phyloP scores from a whole-genome alignment of 2,329 filamentous ascomycete genomes.

The Fusarium neocosmosporiellum region DNA sequence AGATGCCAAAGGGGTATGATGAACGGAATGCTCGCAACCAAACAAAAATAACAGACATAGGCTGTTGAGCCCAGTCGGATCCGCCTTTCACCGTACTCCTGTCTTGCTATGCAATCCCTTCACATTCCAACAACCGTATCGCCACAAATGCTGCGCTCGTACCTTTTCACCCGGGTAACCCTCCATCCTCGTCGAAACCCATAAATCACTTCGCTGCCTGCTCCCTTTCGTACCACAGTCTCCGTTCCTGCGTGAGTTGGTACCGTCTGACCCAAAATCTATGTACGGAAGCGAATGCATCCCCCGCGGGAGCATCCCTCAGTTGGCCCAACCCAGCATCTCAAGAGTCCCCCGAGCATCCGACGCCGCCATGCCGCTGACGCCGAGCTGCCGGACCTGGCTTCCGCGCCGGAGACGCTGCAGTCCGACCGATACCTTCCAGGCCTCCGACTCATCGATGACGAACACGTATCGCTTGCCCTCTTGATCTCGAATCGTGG shows the following conservation, averaged over 20 bases:
- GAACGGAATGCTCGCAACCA: conserved; percentile 44
- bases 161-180: conserved; percentile 37
- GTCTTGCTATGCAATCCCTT: conserved; percentile 46
- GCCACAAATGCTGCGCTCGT: conserved; percentile 41
- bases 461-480: conserved; percentile 75
- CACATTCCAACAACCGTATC: conserved; percentile 46
- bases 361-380: conserved; percentile 64
- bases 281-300: conserved; percentile 40
- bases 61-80: conserved; percentile 29
- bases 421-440: conserved; percentile 74
- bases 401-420: conserved; percentile 70
- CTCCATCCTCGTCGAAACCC: conserved; percentile 12
- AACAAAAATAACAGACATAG: conserved; percentile 39
- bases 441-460: conserved; percentile 71
- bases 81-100: conserved; percentile 43
- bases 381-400: conserved; percentile 68
- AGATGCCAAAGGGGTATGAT: conserved; percentile 44
- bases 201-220: conserved; percentile 35
- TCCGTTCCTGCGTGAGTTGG: conserved; percentile 25
- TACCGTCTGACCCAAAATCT: conserved; percentile 38
- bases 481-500: conserved; percentile 73
- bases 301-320: conserved; percentile 28
- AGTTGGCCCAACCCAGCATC: conserved; percentile 64
- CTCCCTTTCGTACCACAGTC: conserved; percentile 15
- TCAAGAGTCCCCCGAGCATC: conserved; percentile 69